These are phyloP conservation scores for Fusarium sp. DNA, from an alignment of 2,329 filamentous ascomycete species.

Conservation along the genomic window DNA sequence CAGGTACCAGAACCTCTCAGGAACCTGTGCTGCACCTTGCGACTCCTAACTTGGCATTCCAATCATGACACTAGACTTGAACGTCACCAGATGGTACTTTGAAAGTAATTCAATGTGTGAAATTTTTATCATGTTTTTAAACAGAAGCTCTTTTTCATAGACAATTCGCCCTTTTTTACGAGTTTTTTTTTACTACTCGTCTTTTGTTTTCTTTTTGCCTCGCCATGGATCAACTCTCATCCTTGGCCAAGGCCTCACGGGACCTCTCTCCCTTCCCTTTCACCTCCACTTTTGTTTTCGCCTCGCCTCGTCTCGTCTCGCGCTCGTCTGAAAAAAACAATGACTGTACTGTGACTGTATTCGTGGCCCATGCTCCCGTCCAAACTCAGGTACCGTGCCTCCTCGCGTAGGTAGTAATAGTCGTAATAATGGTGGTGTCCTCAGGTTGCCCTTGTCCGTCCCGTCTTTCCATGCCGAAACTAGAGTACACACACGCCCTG, in stretches of 20 bases:
- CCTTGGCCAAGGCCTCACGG: constrained; percentile 2
- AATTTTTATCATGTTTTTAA: constrained; percentile 47
- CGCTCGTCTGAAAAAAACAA: constrained; percentile 25
- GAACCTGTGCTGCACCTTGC: constrained; percentile 23
- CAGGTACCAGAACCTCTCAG: constrained; percentile 15
- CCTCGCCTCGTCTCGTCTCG: constrained; percentile 4
- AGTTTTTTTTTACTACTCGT: constrained; percentile 42
- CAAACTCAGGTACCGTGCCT: constrained; percentile 7
- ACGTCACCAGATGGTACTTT: constrained; percentile 14
- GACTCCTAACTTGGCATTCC: constrained; percentile 21
- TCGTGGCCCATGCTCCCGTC: constrained; percentile 13
- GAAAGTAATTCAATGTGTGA: constrained; percentile 18
- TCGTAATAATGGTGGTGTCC: constrained; percentile 12
- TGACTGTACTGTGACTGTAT: constrained; percentile 27
- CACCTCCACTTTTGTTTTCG: constrained; percentile 40
- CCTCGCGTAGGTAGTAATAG: constrained; percentile 19
- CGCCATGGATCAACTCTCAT: neutral
- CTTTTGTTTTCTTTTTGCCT: constrained; percentile 34
- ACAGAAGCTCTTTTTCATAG: constrained; percentile 36
- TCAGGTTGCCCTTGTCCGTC: constrained; percentile 42
- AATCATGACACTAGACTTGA: constrained; percentile 3
- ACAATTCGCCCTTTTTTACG: constrained; percentile 43
- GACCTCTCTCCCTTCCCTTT: constrained; percentile 15
- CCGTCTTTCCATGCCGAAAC: constrained; percentile 35
- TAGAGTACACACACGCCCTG: constrained; percentile 45